Base-by-base conservation (phyloP, 306 rosid species). In the Dalbergia oliveri region DNA sequence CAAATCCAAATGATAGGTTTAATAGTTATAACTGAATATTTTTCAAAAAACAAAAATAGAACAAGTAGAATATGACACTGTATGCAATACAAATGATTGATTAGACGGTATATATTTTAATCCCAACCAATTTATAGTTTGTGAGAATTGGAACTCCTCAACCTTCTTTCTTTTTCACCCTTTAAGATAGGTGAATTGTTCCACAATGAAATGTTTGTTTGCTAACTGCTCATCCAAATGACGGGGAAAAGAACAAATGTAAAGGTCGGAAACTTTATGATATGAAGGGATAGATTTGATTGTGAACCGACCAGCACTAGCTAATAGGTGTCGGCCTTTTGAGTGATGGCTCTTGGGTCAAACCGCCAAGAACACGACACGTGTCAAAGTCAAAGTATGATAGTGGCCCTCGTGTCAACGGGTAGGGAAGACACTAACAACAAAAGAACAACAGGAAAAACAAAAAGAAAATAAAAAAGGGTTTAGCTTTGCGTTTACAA, bases 261-360 rank as follows among this genome's bases (percentile, higher is more conserved):
- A 5, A 61, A 69, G 16, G 26, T 47, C 62, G 63, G 9, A 31
- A 51, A 31, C 45, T n/a, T 51, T 31, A 31, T n/a, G 53, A 47
- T 11, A 47, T 47, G 15, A 31, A 5, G 62, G 34, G 4, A 21
- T 47, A 44, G 0, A 69, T 3, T 33, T 15, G 63, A 15, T 26
- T 34, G 35, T 9, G n/a, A 71, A 53, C 64, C 35, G 64, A 53
- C 76, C 63, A 70, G 76, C 76, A 70, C 76, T 51, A 14, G 26
- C 43, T 47, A 21, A 50, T 47, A 19, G 12, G 58, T 8, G 3
- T 21, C 21, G 12, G 8, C 37, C n/a, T 23, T 23, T 49, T 7
- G 37, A 12, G 21, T 26, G n/a, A 44, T 44, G 57, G 39, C 18
- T 58, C 39, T 45, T 12, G 18, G 16, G 37, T 45, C 57, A 26